Evolutionary conservation across 257 asterid genomes (phyloP), one percentile per base, ranked within the genome.

Genomic region (Solanum tarapatanum): DNA sequence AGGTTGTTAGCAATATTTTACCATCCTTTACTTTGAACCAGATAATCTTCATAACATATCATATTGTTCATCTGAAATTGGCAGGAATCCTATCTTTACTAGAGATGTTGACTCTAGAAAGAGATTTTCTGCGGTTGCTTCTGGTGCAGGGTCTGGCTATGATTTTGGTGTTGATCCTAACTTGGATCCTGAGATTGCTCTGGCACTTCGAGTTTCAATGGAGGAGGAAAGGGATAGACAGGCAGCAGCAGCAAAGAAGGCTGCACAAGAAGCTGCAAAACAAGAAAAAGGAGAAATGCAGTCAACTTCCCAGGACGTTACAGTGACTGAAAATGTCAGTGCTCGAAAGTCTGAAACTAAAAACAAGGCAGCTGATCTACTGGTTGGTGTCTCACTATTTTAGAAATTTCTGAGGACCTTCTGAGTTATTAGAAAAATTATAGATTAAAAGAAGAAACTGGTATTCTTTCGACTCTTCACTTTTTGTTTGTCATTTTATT

Each of bases 171-270:
- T 94, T 88, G 98, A 97, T 92, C 98, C 98, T 26, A 94, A 97
- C 92, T 84, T 95, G 94, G 99, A 97, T 90, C 99, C 98, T 26
- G 99, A 97, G 90, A 98, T 95, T 90, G 99, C 98, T 87, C 96
- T 96, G 89, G 98, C 97, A 64, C 99, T 97, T 86, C 92, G 98
- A 79, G 99, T 96, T 75, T 97, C 99, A 88, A 94, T 97, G 99
- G 99, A 97, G 88, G 99, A 97, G 94, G 99, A 95, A 92, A 93
- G 98, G 90, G 99, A 98, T 87, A 94, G 99, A 91, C 99, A 97
- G 91, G 99, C 94, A 91, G 97, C 98, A 76, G 96, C 99, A 89
- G 98, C 99, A 8, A 97, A 93, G 87, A 96, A 94, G 91, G 96
- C 98, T 87, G 93, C 98, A 16, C 98, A 94, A 91, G 98, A 95